Base-by-base conservation (phyloP, 2,329 filamentous ascomycete genomes). In the Xylariaceae sp. region DNA sequence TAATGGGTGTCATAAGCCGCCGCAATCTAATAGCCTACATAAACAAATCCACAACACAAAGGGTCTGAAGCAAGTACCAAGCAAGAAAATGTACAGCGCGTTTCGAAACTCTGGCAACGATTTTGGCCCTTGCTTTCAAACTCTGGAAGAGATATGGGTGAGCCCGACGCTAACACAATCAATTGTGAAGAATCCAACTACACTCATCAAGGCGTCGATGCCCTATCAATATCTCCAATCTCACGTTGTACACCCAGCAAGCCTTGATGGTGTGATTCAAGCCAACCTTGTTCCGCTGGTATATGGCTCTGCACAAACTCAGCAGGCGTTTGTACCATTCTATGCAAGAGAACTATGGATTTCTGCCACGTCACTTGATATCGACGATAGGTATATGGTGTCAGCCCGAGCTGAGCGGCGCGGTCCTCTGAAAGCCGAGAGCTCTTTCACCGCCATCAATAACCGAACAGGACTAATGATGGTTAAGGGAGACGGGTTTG, bases 201-300 rank as follows among this genome's bases (percentile, higher is more conserved):
- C 24, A 3, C 26, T 20, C 8, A 53, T 58, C 6, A 37, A 46
- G 26, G 45, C 39, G 11, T 37, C 33, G 11, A 62, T 59, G 55
- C 50, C 55, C 20, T 50, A 60, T 36, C 42, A 54, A 18, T 44
- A 57, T 26, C 24, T 57, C 9, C 53, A 61, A 36, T 37, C 47
- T 33, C 55, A 60, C 36, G 32, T 62, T n/a, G 48, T 62, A 39
- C 61, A 63, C 24, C 61, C 61, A 4, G 57, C 45, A 4, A 50
- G 40, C 7, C 44, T 63, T 15, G 59, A 61, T 20, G 57, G 55
- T 2, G 45, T 60, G 4, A 53, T 63, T 15, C 59, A 62, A 26
- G 50, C 53, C 7, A 57, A 49, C 16, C 37, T 61, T 13, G 48
- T 55, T 24, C 53, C 50, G 9, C 36, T 59, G 11, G 15, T 56